These are phyloP conservation scores for Triangularia verruculosa DNA, from an alignment of 2,329 filamentous ascomycete genomes.

Conservation along the genomic window DNA sequence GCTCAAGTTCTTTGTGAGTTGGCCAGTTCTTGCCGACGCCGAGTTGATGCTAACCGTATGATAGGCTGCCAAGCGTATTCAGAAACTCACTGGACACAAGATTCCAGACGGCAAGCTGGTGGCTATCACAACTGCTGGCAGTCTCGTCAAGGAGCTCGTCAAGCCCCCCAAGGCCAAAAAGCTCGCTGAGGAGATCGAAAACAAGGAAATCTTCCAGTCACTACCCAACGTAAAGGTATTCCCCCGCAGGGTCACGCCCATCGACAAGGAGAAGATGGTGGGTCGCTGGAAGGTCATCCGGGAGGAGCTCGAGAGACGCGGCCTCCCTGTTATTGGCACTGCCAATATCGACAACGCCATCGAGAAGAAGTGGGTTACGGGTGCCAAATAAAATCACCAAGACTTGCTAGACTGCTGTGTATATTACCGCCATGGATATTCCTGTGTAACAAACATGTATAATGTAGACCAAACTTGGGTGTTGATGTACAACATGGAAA, in stretches of 20 bases:
- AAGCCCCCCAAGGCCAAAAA: conserved; percentile 57
- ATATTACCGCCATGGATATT: not conserved
- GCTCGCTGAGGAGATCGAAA: conserved; percentile 58
- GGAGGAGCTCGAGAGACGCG: conserved; percentile 34
- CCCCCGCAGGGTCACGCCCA: conserved; percentile 61
- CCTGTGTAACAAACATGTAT: conserved; percentile 26
- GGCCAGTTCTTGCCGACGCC: not conserved
- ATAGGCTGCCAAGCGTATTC: conserved; percentile 76
- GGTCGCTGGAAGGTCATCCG: conserved; percentile 40
- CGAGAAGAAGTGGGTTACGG: conserved; percentile 31
- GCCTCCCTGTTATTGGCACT: conserved; percentile 34
- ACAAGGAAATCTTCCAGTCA: conserved; percentile 43
- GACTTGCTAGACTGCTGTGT: not conserved
- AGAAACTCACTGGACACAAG: conserved; percentile 75
- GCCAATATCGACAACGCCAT: conserved; percentile 30
- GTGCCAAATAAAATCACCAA: conserved; percentile 16
- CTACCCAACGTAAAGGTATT: conserved; percentile 71
- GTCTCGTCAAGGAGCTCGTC: conserved; percentile 53
- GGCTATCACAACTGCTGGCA: conserved; percentile 50
- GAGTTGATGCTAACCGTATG: conserved; percentile 16
- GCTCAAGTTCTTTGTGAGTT: conserved; percentile 69
- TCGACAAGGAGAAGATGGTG: conserved; percentile 40
- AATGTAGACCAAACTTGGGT: conserved; percentile 19
- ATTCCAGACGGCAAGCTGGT: conserved; percentile 69
- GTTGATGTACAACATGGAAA: conserved; percentile 4